Evolutionary conservation across 2,329 filamentous ascomycete genomes (phyloP), one percentile per base, ranked within the genome.

Genomic region (Colletotrichum sp.): DNA sequence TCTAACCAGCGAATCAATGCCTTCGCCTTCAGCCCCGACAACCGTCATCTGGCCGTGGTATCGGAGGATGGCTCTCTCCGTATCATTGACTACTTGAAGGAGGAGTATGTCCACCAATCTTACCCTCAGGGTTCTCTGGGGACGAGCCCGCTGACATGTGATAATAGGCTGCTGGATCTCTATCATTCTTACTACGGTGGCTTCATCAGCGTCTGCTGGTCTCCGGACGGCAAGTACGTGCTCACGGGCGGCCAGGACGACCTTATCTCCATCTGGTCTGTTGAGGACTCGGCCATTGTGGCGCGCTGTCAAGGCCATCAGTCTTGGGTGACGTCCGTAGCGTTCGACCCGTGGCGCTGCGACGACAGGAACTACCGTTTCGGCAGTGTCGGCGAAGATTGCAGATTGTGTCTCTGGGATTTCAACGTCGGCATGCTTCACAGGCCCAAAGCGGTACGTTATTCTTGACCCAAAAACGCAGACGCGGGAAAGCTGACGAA

Each of bases 391-490:
- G 97, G 96, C 16, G 96, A 99, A 82, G 97, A 99, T 83, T 95
- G 96, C 80, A 91, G 96, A 73, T 87, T 99, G 21, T 92, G 98
- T 75, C 88, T 99, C 15, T 99, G 97, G 97, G 97, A 99, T 86
- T 99, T 99, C 83, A 98, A 94, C 79, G 95, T 98, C 57, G 96
- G 96, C 80, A 99, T 99, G 96, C 89, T 99, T 80, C 95, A 98
- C 84, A 91, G 96, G 76, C 96, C 97, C 24, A 96, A 96, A 86
- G 93, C 92, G 79, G 94, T 96, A 87, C 82, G 94, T 90, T 36
- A 28, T 16, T 16, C 63, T 58, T 34, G 30, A 63, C 5, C 65
- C 36, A 38, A 52, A 26, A 16, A 28, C 8, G 10, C 21, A n/a
- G 26, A 52, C 26, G 48, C n/a, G 79, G 26, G 78, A 72, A 61